Conservation (phyloP, 1,284 basidiomycete genomes). For the Cutaneotrichosporon sp. region DNA sequence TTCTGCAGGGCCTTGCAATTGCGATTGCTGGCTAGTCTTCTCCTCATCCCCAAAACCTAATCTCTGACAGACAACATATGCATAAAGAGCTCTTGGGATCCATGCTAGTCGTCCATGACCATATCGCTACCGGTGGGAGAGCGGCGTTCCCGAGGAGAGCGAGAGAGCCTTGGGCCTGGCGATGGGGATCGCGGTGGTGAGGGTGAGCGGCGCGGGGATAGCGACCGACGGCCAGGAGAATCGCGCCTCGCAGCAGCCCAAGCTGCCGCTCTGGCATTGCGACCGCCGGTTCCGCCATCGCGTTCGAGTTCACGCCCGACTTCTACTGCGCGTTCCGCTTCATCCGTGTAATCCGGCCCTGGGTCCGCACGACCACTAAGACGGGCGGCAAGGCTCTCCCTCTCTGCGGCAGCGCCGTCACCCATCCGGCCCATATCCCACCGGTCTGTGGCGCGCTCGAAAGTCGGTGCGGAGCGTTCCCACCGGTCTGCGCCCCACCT, state of each 20-base stretch:
- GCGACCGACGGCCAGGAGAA: no score
- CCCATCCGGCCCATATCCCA: constrained; percentile 23
- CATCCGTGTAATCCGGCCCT: constrained; percentile 1
- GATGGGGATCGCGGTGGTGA: no score
- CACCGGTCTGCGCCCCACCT: constrained; percentile 5
- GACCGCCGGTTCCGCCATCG: constrained; percentile 11
- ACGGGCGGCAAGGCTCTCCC: constrained; percentile 14
- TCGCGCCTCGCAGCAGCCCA: not conserved
- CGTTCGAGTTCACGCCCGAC: constrained; percentile 2
- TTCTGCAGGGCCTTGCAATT: constrained; percentile 27
- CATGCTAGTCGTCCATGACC: constrained; percentile 14
- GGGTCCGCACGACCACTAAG: constrained; percentile 1
- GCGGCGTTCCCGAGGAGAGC: not conserved
- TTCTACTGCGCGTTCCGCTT: constrained; percentile 27
- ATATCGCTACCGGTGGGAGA: constrained; percentile 12
- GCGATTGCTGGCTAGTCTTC: constrained; percentile 5
- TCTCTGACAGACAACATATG: no score
- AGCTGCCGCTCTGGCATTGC: constrained; percentile 2
- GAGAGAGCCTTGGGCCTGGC: no score
- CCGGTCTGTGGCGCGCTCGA: constrained; percentile 26
- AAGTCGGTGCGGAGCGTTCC: constrained; percentile 2
- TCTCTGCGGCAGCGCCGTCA: constrained; percentile 12
- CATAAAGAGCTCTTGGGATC: not conserved
- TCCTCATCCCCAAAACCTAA: no score
- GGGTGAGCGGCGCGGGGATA: no score